Evolutionary conservation across 192 early-diverging fungal genomes (phyloP), one percentile per base, ranked within the genome.

Genomic region (Pilaira anomala): DNA sequence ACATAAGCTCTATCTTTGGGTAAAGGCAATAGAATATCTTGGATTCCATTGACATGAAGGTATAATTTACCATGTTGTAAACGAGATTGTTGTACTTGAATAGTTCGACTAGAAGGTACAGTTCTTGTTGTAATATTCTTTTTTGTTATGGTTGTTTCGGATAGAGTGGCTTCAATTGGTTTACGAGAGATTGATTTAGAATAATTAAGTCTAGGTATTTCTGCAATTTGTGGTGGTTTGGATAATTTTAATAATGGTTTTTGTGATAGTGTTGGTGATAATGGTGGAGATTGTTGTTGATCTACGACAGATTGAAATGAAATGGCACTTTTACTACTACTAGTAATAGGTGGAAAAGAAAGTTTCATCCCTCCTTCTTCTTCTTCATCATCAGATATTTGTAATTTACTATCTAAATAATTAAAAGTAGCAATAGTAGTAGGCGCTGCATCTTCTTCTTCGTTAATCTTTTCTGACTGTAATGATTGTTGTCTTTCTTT

Each of bases 1-100:
- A 52, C 70, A 46, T 53, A 72, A 13, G 70, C 66, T n/a, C 49
- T 60, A 7, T 65, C 68, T 12, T 55, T 62, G n/a, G 71, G 71
- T 19, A 73, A 44, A n/a, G 71, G 71, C 1, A 73, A 13, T 4
- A 66, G 30, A 18, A 70, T 62, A 49, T 75, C 68, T 6, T 69
- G 64, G 19, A 62, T 56, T 18, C 58, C 48, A 30, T 55, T 62
- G 13, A 75, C 26, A 11, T 64, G 67, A 21, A 75, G 44, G 55
- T 75, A 75, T 3, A 75, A 46, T 39, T 69, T 75, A 1, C 73
- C 73, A 22, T 60, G 54, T 9, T 65, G 13, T 13, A 46, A 45
- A 36, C 33, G 33, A 36, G 7, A 5, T 36, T 36, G 33, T 36
- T 36, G 33, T 36, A 36, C 33, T 36, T 36, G 33, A 36, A 36